phyloP scores from a whole-genome alignment of 179 eudicot genomes.

The Amaranthus tricolor region DNA sequence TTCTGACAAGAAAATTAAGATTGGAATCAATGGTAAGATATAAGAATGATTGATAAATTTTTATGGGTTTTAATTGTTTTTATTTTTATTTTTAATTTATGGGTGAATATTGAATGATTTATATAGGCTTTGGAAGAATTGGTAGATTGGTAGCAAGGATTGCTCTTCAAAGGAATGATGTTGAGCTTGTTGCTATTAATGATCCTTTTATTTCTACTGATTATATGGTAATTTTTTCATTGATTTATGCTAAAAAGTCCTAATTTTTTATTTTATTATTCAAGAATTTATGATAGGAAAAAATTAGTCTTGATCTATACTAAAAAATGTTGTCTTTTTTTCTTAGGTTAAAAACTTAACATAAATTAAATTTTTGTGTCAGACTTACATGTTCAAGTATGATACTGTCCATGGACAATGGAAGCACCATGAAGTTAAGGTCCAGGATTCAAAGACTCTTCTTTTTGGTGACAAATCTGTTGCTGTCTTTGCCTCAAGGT shows the following conservation, averaged over 20 bases:
- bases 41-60: too few relatives aligned
- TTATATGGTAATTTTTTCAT: constrained; percentile 43
- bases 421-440: constrained; percentile 55
- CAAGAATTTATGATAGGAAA: too few relatives aligned
- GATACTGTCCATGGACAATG: constrained; percentile 56
- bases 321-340: too few relatives aligned
- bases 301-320: too few relatives aligned
- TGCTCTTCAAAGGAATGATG: constrained; percentile 52
- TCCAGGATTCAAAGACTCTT: constrained; percentile 54
- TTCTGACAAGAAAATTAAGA: constrained; percentile 45
- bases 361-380: neutral
- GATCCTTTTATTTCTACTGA: constrained; percentile 63
- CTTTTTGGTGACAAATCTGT: constrained; percentile 58
- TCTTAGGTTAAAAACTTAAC: too few relatives aligned
- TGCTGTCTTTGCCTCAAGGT: constrained; percentile 55
- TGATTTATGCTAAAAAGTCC: neutral
- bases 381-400: constrained; percentile 67
- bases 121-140: constrained; percentile 68
- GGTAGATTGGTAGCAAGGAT: constrained; percentile 64
- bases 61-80: neutral
- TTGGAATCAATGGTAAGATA: constrained; percentile 59
- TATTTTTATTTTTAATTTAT: neutral
- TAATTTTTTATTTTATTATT: too few relatives aligned
- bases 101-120: neutral
- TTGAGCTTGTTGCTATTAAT: constrained; percentile 60